These are phyloP conservation scores for Schwanniomyces yamadae DNA, from an alignment of 805 yeast genomes.

Conservation along the genomic window DNA sequence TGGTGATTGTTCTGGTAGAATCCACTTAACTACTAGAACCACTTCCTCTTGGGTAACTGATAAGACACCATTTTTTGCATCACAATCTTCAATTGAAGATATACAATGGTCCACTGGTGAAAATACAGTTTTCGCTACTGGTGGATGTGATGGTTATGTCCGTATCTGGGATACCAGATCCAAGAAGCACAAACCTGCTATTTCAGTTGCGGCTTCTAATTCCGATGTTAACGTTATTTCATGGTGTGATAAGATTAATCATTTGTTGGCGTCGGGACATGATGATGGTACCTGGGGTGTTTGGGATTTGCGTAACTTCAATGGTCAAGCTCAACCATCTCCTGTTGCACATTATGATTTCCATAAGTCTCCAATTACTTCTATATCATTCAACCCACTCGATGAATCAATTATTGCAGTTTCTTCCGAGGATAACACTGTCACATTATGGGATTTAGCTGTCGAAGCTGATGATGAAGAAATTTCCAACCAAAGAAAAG, in stretches of 20 bases:
- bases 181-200: conserved; percentile 86
- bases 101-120: conserved; percentile 95
- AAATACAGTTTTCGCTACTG: conserved; percentile 91
- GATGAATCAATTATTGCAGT: conserved; percentile 97
- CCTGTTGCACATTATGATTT: conserved; percentile 95
- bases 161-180: conserved; percentile 97
- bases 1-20: conserved; percentile 87
- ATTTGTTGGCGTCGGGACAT: conserved; percentile 91
- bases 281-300: conserved; percentile 98
- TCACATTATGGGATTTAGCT: conserved; percentile 95
- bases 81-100: conserved; percentile 84
- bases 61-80: conserved; percentile 69
- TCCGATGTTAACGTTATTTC: conserved; percentile 93
- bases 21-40: conserved; percentile 75
- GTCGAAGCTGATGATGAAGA: conserved; percentile 99
- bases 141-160: conserved; percentile 86
- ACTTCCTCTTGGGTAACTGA: conserved; percentile 84
- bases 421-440: conserved; percentile 94
- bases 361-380: conserved; percentile 91
- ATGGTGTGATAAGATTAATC: conserved; percentile 87
- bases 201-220: conserved; percentile 74
- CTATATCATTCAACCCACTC: conserved; percentile 89
- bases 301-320: conserved; percentile 92
- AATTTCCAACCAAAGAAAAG: conserved; percentile 78
- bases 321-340: conserved; percentile 51